phyloP scores from a whole-genome alignment of 176 grass and related monocot species.

The Ampelocalamus luodianensis region DNA sequence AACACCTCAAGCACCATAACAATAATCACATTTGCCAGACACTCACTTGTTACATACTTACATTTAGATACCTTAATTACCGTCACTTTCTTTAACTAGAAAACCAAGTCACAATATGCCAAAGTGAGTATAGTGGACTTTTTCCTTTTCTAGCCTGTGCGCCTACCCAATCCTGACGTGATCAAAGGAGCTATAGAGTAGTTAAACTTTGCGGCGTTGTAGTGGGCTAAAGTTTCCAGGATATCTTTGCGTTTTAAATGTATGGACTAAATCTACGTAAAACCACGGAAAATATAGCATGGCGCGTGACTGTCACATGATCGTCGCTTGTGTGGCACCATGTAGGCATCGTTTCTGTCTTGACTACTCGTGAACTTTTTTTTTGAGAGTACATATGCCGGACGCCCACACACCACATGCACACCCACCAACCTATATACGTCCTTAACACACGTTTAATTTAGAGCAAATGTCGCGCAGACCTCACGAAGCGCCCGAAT shows the following conservation, averaged over 20 bases:
- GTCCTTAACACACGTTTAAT: no score
- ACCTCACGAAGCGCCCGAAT: no score
- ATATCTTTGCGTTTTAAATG: neutral
- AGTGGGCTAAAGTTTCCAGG: neutral
- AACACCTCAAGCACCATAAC: no score
- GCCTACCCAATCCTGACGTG: constrained; percentile 37
- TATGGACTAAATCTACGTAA: neutral
- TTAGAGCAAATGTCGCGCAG: no score
- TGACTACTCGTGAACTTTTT: no score
- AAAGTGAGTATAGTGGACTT: neutral
- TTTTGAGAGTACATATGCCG: no score
- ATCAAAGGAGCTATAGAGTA: neutral
- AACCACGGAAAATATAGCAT: neutral
- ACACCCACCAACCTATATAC: no score
- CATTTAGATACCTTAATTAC: no score
- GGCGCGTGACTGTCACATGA: constrained; percentile 34
- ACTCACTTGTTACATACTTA: neutral
- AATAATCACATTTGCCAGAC: no score
- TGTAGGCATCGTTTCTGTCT: neutral
- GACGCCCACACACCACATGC: no score
- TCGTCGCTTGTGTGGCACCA: neutral
- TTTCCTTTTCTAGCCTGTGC: constrained; percentile 34
- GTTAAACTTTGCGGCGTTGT: neutral
- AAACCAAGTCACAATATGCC: neutral
- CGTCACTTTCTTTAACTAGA: neutral